A percentile compares a stretch with the other conserved stretches of the same genome.
Evolutionary conservation across 2,329 filamentous ascomycete species (phyloP).

Genomic region (Ophiosphaerella herpotricha): DNA sequence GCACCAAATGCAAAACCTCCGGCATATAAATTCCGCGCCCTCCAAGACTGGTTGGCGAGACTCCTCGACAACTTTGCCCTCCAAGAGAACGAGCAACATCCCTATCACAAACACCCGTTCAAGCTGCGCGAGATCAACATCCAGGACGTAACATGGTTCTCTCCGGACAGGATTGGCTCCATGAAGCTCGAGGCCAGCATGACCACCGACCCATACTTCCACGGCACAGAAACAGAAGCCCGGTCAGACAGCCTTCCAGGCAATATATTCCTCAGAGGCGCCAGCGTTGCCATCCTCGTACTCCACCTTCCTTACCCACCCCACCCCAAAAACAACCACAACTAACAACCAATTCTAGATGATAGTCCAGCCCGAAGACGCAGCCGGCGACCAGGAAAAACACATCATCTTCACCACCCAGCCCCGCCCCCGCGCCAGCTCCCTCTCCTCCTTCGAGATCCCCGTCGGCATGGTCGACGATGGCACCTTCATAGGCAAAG

Average conservation of each 20-base stretch:
- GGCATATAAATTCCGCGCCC: conserved; percentile 54
- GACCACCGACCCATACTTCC: conserved; percentile 52
- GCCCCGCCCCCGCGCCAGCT: conserved; percentile 61
- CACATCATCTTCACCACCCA: conserved; percentile 61
- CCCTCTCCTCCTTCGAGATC: conserved; percentile 60
- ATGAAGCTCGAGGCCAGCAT: conserved; percentile 60
- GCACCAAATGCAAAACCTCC: conserved; percentile 2
- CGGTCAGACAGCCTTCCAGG: conserved; percentile 57
- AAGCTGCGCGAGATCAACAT: conserved; percentile 57
- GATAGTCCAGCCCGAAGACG: conserved; percentile 57
- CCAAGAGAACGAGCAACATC: conserved; percentile 53
- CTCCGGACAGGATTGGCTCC: conserved; percentile 56
- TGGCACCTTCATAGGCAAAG: conserved; percentile 58
- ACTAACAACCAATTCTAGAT: conserved; percentile 46
- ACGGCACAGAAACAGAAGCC: conserved; percentile 12
- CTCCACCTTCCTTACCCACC: conserved; percentile 10
- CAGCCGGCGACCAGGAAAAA: conserved; percentile 44
- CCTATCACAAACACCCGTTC: conserved; percentile 59
- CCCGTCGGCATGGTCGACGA: conserved; percentile 66
- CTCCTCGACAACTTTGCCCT: conserved; percentile 54
- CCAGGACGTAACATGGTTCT: conserved; percentile 60
- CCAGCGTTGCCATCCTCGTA: conserved; percentile 63
- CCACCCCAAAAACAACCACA: not conserved
- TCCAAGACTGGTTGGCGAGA: conserved; percentile 59
- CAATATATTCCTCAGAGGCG: conserved; percentile 62